These are phyloP conservation scores for Sugiyamaella sp. DNA, from an alignment of 1,139 yeast species.

Conservation along the genomic window DNA sequence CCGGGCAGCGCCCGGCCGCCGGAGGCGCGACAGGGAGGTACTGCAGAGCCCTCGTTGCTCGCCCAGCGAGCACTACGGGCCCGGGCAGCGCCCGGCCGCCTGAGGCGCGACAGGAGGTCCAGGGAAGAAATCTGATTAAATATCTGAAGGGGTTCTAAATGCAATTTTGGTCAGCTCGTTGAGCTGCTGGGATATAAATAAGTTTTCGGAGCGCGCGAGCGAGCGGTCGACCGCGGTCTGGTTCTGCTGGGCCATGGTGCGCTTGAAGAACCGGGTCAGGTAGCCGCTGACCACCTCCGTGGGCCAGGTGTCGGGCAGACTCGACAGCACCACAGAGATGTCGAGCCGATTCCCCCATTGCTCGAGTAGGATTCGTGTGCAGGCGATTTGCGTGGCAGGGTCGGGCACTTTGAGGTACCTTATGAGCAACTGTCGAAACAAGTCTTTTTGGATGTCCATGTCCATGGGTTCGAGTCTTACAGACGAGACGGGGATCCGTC, in stretches of 20 bases:
- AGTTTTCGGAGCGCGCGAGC: constrained; percentile 36
- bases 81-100: background rate
- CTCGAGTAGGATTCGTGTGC: constrained; percentile 38
- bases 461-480: constrained; percentile 16
- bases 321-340: constrained; percentile 36
- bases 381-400: constrained; percentile 31
- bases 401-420: constrained; percentile 37
- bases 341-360: constrained; percentile 40
- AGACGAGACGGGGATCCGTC: constrained; percentile 27
- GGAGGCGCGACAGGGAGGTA: background rate
- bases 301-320: constrained; percentile 43
- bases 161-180: constrained; percentile 14
- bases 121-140: background rate
- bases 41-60: too few species aligned
- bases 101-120: background rate
- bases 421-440: constrained; percentile 37
- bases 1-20: background rate
- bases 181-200: constrained; percentile 27
- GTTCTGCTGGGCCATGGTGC: constrained; percentile 31
- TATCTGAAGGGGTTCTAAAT: constrained; percentile 7
- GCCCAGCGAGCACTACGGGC: too few species aligned
- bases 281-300: constrained; percentile 40
- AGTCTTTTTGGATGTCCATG: constrained; percentile 29
- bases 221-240: constrained; percentile 31
- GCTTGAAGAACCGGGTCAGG: constrained; percentile 33